These are phyloP conservation scores for Aphanomyces invadans DNA, from an alignment of 352 stramenopile genomes.

Conservation along the genomic window DNA sequence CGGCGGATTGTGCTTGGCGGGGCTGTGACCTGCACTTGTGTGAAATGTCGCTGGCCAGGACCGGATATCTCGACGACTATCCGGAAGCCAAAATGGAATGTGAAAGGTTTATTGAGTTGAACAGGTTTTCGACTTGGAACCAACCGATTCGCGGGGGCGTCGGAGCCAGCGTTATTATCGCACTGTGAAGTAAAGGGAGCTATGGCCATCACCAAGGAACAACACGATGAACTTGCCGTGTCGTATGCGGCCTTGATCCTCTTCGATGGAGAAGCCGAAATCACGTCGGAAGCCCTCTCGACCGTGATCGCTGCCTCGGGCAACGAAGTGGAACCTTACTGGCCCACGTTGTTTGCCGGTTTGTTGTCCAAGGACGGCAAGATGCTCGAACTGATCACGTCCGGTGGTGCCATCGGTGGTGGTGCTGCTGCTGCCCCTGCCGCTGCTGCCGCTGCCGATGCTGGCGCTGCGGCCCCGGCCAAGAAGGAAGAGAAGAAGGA, in stretches of 20 bases:
- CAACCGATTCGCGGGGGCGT: background rate
- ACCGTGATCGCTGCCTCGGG: slow-evolving; percentile 60
- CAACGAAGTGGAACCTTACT: slow-evolving; percentile 84
- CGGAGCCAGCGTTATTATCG: slow-evolving; percentile 4
- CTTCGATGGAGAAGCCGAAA: slow-evolving; percentile 78
- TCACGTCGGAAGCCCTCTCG: slow-evolving; percentile 61
- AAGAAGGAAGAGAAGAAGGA: slow-evolving; percentile 43
- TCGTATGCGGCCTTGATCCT: slow-evolving; percentile 79
- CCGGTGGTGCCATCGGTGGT: slow-evolving; percentile 39
- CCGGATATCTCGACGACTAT: slow-evolving; percentile 12
- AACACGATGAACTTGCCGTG: slow-evolving; percentile 80
- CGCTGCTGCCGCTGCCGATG: slow-evolving; percentile 35
- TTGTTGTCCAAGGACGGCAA: slow-evolving; percentile 75
- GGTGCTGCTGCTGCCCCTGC: slow-evolving; percentile 33
- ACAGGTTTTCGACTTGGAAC: slow-evolving; percentile 2
- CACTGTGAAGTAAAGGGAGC: slow-evolving; percentile 35
- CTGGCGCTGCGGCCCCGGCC: slow-evolving; percentile 30
- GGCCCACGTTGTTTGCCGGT: slow-evolving; percentile 61
- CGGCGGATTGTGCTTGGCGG: no score
- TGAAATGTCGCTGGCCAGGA: background rate
- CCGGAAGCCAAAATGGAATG: background rate
- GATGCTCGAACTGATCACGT: slow-evolving; percentile 69
- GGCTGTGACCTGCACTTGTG: no score
- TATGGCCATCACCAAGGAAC: slow-evolving; percentile 79
- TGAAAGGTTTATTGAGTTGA: background rate